Base-by-base conservation (phyloP, 805 yeast species). In the Yamadazyma tumulicola region DNA sequence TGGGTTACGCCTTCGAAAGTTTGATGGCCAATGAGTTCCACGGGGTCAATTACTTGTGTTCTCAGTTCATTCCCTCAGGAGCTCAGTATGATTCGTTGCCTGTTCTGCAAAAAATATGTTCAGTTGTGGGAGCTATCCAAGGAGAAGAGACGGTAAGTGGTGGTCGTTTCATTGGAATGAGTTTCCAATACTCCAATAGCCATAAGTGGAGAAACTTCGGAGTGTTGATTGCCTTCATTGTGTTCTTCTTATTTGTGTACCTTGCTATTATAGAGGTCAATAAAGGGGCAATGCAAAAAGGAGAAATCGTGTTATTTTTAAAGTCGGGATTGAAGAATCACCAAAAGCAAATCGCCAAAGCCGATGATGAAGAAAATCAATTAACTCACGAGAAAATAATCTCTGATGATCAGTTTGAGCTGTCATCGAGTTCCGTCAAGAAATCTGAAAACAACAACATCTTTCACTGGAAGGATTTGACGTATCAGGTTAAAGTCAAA, bases 191-290 rank as follows among this genome's bases (percentile, higher is more conserved):
- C 63, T 51, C 52, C 14, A 76, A 69, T 48, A 43, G 57, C 14
- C 85, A 86, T 56, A 69, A 74, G 32, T 86, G 95, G 95, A 77
- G 95, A 64, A 83, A 86, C 55, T 69, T 81, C 38, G 95, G 88
- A 50, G 75, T 81, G 39, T 39, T 74, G 39, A 52, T 78, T 50
- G 85, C 73, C 2, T 80, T 67, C 49, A 55, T 68, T 37, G 42
- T 65, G 4, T 70, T 71, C 42, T 69, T 69, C 53, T 43, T 72
- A 35, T 34, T 42, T 22, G 42, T 60, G 19, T 61, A 64, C 47
- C 48, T 62, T 25, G 31, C 43, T 2, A 55, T 62, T 38, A 59
- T 63, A 24, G 69, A 62, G 45, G 37, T 43, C 21, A 62, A 62
- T 46, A 59, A 60, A 45, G 67, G 68, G 45, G 59, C 68, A 9